phyloP scores from a whole-genome alignment of 805 yeast genomes.

The Pichia gijzeniarum region DNA sequence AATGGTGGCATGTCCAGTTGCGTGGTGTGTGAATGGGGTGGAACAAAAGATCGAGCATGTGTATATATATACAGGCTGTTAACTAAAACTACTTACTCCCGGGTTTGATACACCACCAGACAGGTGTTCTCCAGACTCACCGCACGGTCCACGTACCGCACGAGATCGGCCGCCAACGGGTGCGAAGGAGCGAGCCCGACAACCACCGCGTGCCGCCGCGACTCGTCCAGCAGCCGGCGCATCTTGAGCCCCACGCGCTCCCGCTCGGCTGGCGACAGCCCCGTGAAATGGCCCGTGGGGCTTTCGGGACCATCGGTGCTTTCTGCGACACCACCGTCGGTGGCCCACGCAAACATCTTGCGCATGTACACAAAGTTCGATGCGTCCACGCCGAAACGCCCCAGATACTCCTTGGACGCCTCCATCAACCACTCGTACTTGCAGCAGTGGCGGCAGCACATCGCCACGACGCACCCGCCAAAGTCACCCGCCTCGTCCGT shows the following conservation, averaged over 20 bases:
- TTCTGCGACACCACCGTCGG: constrained; percentile 55
- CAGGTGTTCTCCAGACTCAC: constrained; percentile 61
- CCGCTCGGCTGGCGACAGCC: constrained; percentile 42
- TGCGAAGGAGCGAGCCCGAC: constrained; percentile 36
- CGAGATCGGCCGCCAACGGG: constrained; percentile 33
- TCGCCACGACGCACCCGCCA: constrained; percentile 69
- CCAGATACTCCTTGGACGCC: constrained; percentile 37
- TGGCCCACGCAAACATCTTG: constrained; percentile 84
- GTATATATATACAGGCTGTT: no score
- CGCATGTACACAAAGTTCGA: constrained; percentile 37
- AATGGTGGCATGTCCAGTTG: not conserved
- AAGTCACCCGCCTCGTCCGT: constrained; percentile 16
- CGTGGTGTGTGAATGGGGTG: no score
- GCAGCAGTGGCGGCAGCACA: constrained; percentile 91
- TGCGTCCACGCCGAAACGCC: constrained; percentile 25
- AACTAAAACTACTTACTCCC: no score
- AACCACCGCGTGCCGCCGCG: constrained; percentile 48
- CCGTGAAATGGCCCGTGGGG: constrained; percentile 40
- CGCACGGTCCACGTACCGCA: constrained; percentile 50
- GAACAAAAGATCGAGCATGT: no score
- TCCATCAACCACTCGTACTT: constrained; percentile 48
- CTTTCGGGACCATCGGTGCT: constrained; percentile 32
- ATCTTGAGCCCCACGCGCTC: constrained; percentile 59
- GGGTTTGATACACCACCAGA: constrained; percentile 13
- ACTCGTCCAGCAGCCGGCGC: constrained; percentile 68